Conservation (phyloP, 805 yeast genomes). For the Lachancea lanzarotensis region DNA sequence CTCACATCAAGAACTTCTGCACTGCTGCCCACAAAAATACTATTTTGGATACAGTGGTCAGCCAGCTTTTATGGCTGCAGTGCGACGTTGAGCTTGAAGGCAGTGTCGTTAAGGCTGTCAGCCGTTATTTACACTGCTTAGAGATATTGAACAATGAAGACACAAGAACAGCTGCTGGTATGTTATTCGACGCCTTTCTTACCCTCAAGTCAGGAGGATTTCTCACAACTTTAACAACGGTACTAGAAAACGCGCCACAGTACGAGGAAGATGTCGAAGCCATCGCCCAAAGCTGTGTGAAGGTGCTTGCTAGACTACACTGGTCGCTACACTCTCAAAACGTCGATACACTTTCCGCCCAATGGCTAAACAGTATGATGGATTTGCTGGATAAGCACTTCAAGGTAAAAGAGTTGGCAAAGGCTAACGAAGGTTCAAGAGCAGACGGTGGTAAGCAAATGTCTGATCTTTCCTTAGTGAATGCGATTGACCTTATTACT, state of each 20-base stretch:
- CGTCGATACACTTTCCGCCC: conserved; percentile 13
- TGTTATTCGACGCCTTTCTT: conserved; percentile 2
- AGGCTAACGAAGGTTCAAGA: conserved; percentile 6
- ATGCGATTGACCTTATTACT: conserved; percentile 47
- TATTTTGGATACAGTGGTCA: background rate
- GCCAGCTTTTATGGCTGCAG: conserved; percentile 2
- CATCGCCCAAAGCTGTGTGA: background rate
- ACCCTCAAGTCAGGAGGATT: conserved; percentile 4
- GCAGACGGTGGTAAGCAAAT: conserved; percentile 11
- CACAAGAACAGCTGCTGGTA: background rate
- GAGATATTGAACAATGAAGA: background rate
- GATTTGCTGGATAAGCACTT: conserved; percentile 12
- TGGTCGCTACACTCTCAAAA: conserved; percentile 10
- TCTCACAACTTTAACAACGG: conserved; percentile 4
- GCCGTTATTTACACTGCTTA: background rate
- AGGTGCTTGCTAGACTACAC: conserved; percentile 6
- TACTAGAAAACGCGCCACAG: conserved; percentile 2
- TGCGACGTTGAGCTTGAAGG: conserved; percentile 1
- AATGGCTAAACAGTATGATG: conserved; percentile 8
- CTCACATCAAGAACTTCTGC: conserved; percentile 1
- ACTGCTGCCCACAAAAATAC: background rate
- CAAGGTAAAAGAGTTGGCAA: conserved; percentile 7
- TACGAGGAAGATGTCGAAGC: background rate
- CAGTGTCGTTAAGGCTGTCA: background rate
- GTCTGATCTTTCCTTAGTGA: conserved; percentile 30